These are phyloP conservation scores for Ajuga chamaepitys DNA, from an alignment of 257 asterid species.

Conservation along the genomic window DNA sequence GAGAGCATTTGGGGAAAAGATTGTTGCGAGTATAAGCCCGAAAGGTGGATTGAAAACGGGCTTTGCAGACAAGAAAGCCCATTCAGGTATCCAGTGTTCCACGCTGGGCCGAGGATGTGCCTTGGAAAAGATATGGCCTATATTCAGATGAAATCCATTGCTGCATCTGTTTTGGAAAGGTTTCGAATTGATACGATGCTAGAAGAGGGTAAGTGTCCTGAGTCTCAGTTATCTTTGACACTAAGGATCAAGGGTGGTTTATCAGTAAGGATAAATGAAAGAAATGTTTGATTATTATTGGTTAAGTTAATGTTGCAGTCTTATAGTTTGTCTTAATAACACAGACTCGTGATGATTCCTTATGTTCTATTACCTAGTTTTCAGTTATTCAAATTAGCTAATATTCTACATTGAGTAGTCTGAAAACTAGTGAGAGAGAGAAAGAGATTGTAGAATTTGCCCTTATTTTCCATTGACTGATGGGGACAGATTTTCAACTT, in stretches of 20 bases:
- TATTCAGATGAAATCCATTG: slow-evolving; percentile 85
- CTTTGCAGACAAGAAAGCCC: slow-evolving; percentile 51
- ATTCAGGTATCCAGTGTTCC: slow-evolving; percentile 70
- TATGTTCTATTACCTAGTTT: no score
- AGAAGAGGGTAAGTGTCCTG: slow-evolving; percentile 56
- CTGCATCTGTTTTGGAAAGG: slow-evolving; percentile 65
- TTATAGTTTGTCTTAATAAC: neutral
- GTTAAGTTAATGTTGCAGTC: neutral
- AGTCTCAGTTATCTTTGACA: slow-evolving; percentile 61
- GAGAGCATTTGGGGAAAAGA: slow-evolving; percentile 73
- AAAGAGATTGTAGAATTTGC: neutral
- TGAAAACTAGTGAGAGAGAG: no score
- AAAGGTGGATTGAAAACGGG: slow-evolving; percentile 86
- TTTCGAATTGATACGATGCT: slow-evolving; percentile 35
- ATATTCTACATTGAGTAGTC: neutral
- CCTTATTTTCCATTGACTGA: neutral
- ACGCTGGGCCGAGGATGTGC: slow-evolving; percentile 86
- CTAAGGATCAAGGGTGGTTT: slow-evolving; percentile 77
- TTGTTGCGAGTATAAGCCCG: slow-evolving; percentile 70
- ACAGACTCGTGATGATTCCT: neutral
- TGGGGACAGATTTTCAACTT: neutral
- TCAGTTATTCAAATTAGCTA: neutral
- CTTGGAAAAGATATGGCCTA: slow-evolving; percentile 91
- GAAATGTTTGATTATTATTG: slow-evolving; percentile 17
- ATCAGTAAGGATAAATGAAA: slow-evolving; percentile 44